Percentiles rank a stretch among this genome's conserved stretches.
These are phyloP conservation scores for Jaminaea rosea DNA, from an alignment of 1,284 basidiomycete species.

Conservation along the genomic window DNA sequence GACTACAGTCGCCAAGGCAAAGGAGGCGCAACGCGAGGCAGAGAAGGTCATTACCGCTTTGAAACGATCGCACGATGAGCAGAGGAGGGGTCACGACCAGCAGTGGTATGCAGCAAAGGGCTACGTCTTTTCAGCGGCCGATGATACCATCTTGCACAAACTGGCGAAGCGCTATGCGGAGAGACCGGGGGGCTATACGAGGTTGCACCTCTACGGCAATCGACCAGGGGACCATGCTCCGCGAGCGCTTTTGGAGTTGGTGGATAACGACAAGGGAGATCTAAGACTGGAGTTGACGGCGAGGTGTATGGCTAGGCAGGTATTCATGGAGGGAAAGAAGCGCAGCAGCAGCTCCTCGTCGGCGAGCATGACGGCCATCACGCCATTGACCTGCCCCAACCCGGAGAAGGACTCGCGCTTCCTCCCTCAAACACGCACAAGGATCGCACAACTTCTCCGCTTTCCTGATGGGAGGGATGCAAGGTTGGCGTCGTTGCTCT, in stretches of 20 bases:
- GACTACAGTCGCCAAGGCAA: slow-evolving; percentile 91
- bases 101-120: slow-evolving; percentile 12
- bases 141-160: slow-evolving; percentile 61
- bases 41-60: slow-evolving; percentile 65
- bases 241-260: slow-evolving; percentile 80
- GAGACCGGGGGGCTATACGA: slow-evolving; percentile 88
- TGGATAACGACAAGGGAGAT: slow-evolving; percentile 77
- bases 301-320: slow-evolving; percentile 32
- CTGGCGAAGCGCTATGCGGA: slow-evolving; percentile 72
- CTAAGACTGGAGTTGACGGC: slow-evolving; percentile 53
- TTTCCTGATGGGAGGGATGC: slow-evolving; percentile 25
- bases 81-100: not conserved
- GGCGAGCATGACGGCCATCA: not conserved
- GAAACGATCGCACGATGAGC: slow-evolving; percentile 12
- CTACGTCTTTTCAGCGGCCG: slow-evolving; percentile 20
- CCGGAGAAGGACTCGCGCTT: slow-evolving; percentile 29
- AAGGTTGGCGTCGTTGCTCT: slow-evolving; percentile 20
- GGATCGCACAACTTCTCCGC: slow-evolving; percentile 32
- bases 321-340: slow-evolving; percentile 20
- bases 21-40: slow-evolving; percentile 78
- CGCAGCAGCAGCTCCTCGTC: not conserved
- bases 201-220: slow-evolving; percentile 80
- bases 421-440: slow-evolving; percentile 28
- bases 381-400: slow-evolving; percentile 10
- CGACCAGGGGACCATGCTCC: slow-evolving; percentile 88